Evolutionary conservation across 2,329 filamentous ascomycete genomes (phyloP).

Genomic region (Aplosporella prunicola): DNA sequence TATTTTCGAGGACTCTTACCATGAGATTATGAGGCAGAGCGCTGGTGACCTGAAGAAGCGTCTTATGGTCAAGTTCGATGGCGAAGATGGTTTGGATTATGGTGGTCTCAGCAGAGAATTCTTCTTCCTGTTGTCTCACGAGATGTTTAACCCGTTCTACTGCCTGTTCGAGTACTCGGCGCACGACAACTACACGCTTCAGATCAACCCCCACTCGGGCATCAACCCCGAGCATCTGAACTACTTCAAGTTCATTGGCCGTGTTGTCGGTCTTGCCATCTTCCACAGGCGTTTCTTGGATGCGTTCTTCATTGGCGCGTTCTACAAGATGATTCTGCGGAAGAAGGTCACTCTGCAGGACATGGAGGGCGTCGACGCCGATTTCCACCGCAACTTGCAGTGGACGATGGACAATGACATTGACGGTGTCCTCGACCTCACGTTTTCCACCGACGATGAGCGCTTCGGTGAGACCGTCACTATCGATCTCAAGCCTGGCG

Average conservation of each 20-base stretch:
- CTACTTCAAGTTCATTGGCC: conserved; percentile 99
- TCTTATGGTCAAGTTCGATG: conserved; percentile 99
- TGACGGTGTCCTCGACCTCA: conserved; percentile 85
- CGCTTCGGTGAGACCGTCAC: conserved; percentile 90
- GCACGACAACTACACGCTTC: conserved; percentile 98
- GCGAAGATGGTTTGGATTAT: conserved; percentile 95
- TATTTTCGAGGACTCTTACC: conserved; percentile 98
- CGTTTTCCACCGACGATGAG: conserved; percentile 95
- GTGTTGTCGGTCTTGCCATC: conserved; percentile 91
- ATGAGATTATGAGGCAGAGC: conserved; percentile 94
- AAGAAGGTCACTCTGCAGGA: conserved; percentile 87
- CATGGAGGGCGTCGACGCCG: conserved; percentile 98
- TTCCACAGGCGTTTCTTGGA: conserved; percentile 97
- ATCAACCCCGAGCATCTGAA: conserved; percentile 99
- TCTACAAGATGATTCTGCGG: conserved; percentile 98
- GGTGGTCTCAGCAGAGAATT: conserved; percentile 94
- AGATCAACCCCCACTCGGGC: conserved; percentile 98
- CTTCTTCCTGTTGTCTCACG: conserved; percentile 97
- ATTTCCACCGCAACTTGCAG: conserved; percentile 90
- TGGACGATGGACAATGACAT: conserved; percentile 99
- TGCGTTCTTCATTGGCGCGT: conserved; percentile 96
- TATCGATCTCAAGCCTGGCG: conserved; percentile 85
- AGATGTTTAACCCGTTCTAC: conserved; percentile 99
- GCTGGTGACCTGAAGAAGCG: conserved; percentile 95
- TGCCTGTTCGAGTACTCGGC: conserved; percentile 99